These are phyloP conservation scores for Fonsecaea pugnacius DNA, from an alignment of 2,329 filamentous ascomycete genomes.

Conservation along the genomic window DNA sequence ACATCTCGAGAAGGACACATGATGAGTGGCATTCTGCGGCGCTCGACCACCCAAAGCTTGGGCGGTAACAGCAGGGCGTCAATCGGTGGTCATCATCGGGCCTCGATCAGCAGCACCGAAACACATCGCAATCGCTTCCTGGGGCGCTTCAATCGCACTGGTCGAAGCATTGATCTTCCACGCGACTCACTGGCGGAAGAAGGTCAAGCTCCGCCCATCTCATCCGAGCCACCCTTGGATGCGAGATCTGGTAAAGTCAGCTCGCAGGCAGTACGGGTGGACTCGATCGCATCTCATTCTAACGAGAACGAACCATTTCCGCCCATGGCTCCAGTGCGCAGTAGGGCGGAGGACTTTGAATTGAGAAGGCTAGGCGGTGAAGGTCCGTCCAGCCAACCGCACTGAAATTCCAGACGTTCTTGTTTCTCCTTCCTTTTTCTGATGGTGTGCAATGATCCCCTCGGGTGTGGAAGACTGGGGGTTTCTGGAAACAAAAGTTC, in stretches of 20 bases:
- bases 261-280: conserved; percentile 32
- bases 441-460: background rate
- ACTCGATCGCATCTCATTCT: conserved; percentile 19
- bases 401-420: background rate
- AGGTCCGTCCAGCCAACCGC: conserved; percentile 11
- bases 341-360: conserved; percentile 25
- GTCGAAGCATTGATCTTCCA: conserved; percentile 26
- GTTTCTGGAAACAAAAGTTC: conserved; percentile 1
- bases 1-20: conserved; percentile 36
- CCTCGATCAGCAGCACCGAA: conserved; percentile 41
- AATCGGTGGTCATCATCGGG: conserved; percentile 16
- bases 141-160: conserved; percentile 48
- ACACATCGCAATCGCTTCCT: conserved; percentile 67
- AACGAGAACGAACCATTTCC: conserved; percentile 22
- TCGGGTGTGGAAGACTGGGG: background rate
- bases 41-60: conserved; percentile 40
- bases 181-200: conserved; percentile 35
- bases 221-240: conserved; percentile 23
- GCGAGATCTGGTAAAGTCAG: conserved; percentile 34
- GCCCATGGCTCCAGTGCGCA: conserved; percentile 10
- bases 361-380: conserved; percentile 10
- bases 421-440: background rate
- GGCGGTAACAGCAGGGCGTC: conserved; percentile 30
- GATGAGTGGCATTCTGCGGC: conserved; percentile 36
- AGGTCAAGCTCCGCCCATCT: conserved; percentile 29